phyloP scores from a whole-genome alignment of 2,329 filamentous ascomycete species.

The Penicillium sp. region DNA sequence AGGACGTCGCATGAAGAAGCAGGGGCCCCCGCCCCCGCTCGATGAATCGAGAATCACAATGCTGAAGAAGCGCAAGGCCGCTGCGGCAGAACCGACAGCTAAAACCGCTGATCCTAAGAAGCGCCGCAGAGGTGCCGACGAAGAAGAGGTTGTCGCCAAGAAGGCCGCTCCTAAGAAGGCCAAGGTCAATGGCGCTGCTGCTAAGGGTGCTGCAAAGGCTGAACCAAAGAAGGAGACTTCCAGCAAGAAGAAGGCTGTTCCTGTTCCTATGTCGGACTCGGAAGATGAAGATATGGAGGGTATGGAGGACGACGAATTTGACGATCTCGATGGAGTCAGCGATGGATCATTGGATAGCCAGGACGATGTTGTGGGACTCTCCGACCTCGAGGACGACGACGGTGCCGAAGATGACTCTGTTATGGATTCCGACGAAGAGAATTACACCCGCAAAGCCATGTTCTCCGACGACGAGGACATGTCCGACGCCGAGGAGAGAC shows the following conservation, averaged over 20 bases:
- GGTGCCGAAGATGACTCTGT: constrained; percentile 60
- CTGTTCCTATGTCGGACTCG: constrained; percentile 23
- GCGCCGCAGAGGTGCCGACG: constrained; percentile 55
- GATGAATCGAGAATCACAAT: constrained; percentile 66
- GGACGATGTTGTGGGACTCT: constrained; percentile 43
- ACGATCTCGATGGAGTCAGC: constrained; percentile 43
- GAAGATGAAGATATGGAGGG: constrained; percentile 42
- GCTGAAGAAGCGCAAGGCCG: constrained; percentile 80
- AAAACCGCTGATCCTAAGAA: constrained; percentile 63
- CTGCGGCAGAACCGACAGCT: constrained; percentile 57
- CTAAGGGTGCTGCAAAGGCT: constrained; percentile 25
- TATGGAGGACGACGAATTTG: constrained; percentile 50
- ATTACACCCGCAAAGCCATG: constrained; percentile 63
- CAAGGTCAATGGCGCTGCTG: constrained; percentile 34
- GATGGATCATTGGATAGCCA: constrained; percentile 51
- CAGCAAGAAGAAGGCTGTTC: constrained; percentile 22
- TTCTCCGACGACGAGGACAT: constrained; percentile 96
- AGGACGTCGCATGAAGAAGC: constrained; percentile 92
- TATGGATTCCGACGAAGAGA: constrained; percentile 71
- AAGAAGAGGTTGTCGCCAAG: constrained; percentile 44
- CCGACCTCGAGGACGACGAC: constrained; percentile 59
- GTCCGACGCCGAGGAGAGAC: constrained; percentile 81
- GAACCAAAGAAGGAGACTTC: constrained; percentile 29
- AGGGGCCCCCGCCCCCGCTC: constrained; percentile 80
- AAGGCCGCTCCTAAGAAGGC: constrained; percentile 41